Conservation (phyloP, 1,284 basidiomycete species). For the Peniophora sp. region DNA sequence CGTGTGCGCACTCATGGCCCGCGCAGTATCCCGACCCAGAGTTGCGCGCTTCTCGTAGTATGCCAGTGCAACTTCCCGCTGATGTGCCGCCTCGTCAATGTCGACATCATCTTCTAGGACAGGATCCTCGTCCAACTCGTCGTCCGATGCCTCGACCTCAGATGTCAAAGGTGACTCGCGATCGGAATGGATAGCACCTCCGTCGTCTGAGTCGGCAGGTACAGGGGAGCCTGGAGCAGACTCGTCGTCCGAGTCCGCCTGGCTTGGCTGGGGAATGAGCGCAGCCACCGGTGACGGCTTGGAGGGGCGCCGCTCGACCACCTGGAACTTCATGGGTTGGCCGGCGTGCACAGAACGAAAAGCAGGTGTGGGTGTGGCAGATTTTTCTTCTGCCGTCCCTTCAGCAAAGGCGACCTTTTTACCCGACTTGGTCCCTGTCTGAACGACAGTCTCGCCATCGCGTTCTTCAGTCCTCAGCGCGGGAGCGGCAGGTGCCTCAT, state of each 20-base stretch:
- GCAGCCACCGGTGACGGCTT: slow-evolving; percentile 4
- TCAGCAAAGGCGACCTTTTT: slow-evolving; percentile 64
- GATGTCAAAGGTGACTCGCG: not conserved
- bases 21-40: slow-evolving; percentile 44
- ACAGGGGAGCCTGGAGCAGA: slow-evolving; percentile 25
- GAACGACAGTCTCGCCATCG: slow-evolving; percentile 12
- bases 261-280: slow-evolving; percentile 10
- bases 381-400: not conserved
- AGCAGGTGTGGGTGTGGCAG: slow-evolving; percentile 13
- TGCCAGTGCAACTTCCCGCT: slow-evolving; percentile 66
- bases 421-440: slow-evolving; percentile 13
- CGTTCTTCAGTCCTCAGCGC: slow-evolving; percentile 24
- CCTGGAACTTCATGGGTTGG: slow-evolving; percentile 56
- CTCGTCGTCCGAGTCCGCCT: slow-evolving; percentile 43
- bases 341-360: slow-evolving; percentile 32
- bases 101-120: slow-evolving; percentile 42
- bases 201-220: slow-evolving; percentile 42
- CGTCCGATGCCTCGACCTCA: slow-evolving; percentile 10
- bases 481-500: slow-evolving; percentile 8
- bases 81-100: slow-evolving; percentile 53
- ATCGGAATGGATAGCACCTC: slow-evolving; percentile 22
- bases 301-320: slow-evolving; percentile 53
- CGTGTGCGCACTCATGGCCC: slow-evolving; percentile 39
- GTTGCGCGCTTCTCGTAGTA: slow-evolving; percentile 55
- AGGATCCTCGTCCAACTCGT: slow-evolving; percentile 13